Percentiles rank a stretch among this genome's conserved stretches.
These are phyloP conservation scores for Aspergillus diversus DNA, from an alignment of 495 filamentous ascomycete species.

Conservation along the genomic window DNA sequence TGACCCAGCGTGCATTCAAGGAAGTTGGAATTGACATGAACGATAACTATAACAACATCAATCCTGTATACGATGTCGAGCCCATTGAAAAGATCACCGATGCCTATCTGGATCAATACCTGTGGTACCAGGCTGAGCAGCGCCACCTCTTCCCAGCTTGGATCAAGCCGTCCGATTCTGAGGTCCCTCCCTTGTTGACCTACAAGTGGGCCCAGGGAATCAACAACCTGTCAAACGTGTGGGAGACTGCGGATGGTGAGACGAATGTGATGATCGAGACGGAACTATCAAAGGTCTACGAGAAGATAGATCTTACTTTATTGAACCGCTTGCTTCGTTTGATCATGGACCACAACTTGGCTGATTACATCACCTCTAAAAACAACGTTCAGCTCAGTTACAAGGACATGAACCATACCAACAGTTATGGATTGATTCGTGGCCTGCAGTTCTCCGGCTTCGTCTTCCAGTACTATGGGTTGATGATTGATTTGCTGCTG, in stretches of 20 bases:
- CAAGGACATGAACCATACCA: constrained; percentile 99
- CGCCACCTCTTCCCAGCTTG: constrained; percentile 97
- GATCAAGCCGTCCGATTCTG: constrained; percentile 99
- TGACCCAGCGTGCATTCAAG: constrained; percentile 98
- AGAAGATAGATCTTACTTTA: constrained; percentile 97
- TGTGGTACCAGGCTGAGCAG: constrained; percentile 99
- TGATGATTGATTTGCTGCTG: constrained; percentile 92
- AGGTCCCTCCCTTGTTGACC: constrained; percentile 93
- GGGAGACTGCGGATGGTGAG: constrained; percentile 93
- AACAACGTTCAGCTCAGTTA: constrained; percentile 99
- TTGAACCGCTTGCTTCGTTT: constrained; percentile 89
- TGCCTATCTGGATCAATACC: constrained; percentile 97
- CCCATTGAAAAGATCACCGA: constrained; percentile 99
- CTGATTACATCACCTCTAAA: constrained; percentile 98
- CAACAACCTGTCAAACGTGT: constrained; percentile 97
- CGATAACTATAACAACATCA: constrained; percentile 98
- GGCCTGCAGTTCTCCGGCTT: constrained; percentile 98
- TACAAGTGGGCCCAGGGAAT: constrained; percentile 99
- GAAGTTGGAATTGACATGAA: constrained; percentile 99
- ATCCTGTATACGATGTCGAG: constrained; percentile 98
- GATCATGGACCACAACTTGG: constrained; percentile 99
- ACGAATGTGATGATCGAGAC: constrained; percentile 99
- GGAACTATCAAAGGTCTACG: constrained; percentile 96
- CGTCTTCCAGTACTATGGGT: constrained; percentile 98
- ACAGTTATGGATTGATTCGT: constrained; percentile 97